Evolutionary conservation across 768 basidiomycete genomes (phyloP).

Genomic region (Ramaria rubella): DNA sequence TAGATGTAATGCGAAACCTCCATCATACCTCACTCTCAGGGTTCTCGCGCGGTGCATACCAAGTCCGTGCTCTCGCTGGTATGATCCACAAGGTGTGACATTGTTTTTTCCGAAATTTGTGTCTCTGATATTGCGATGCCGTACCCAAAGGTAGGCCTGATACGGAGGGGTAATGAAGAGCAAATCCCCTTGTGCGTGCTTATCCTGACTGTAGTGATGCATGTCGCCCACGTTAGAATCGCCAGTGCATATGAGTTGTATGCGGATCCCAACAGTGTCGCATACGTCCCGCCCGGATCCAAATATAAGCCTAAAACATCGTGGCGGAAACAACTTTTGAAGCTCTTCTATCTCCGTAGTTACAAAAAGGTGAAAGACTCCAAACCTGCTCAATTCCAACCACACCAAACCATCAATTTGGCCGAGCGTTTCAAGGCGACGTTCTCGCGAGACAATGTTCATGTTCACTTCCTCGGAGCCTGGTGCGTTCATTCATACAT

Average conservation of each 20-base stretch:
- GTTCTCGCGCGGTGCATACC: constrained; percentile 44
- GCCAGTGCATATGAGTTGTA: constrained; percentile 36
- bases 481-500: constrained; percentile 22
- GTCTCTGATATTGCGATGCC: neutral
- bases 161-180: constrained; percentile 34
- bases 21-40: constrained; percentile 22
- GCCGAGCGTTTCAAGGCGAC: constrained; percentile 28
- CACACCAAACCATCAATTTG: neutral
- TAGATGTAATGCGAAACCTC: neutral
- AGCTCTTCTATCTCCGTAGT: neutral
- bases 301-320: neutral
- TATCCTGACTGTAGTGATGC: neutral
- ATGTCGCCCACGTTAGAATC: constrained; percentile 1
- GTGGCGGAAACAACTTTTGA: neutral
- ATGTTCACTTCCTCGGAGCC: constrained; percentile 39
- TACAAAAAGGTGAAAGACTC: neutral
- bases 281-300: too few relatives aligned
- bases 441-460: constrained; percentile 29
- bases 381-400: neutral
- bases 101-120: neutral
- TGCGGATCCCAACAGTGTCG: constrained; percentile 18
- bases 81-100: constrained; percentile 36
- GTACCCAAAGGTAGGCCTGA: constrained; percentile 32
- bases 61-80: constrained; percentile 36
- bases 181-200: constrained; percentile 34